Evolutionary conservation across 768 basidiomycete species (phyloP).

Genomic region (Trametes villosa): DNA sequence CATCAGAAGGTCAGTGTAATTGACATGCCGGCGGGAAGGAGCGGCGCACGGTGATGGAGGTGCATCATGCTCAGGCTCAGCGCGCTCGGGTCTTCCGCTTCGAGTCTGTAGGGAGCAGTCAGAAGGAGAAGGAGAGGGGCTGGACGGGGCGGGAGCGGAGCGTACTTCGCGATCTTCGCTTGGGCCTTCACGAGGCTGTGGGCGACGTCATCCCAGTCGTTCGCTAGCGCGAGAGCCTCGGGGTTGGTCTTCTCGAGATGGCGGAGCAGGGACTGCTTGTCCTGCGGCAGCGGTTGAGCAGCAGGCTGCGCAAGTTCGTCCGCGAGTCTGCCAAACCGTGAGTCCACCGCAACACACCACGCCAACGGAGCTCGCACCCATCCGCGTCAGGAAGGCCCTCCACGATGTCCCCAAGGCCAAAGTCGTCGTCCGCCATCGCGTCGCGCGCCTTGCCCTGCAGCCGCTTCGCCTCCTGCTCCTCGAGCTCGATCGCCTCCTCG

Average conservation of each 20-base stretch:
- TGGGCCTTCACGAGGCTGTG: slow-evolving; percentile 54
- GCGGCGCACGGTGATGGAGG: slow-evolving; percentile 82
- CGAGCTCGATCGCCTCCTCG: slow-evolving; percentile 86
- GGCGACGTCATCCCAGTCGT: slow-evolving; percentile 82
- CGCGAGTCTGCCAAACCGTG: slow-evolving; percentile 33
- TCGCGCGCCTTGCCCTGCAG: slow-evolving; percentile 78
- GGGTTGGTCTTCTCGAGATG: slow-evolving; percentile 77
- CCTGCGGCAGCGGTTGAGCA: slow-evolving; percentile 48
- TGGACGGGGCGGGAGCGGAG: background rate
- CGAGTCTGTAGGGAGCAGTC: slow-evolving; percentile 44
- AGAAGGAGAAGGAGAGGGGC: background rate
- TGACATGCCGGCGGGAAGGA: background rate
- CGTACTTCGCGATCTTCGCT: slow-evolving; percentile 60
- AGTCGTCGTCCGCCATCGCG: slow-evolving; percentile 76
- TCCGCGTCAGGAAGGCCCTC: slow-evolving; percentile 40
- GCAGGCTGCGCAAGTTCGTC: slow-evolving; percentile 42
- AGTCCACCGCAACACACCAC: background rate
- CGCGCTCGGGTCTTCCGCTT: slow-evolving; percentile 52
- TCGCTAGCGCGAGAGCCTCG: slow-evolving; percentile 77
- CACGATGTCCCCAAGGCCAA: slow-evolving; percentile 71
- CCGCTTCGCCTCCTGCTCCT: slow-evolving; percentile 84
- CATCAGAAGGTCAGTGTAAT: background rate
- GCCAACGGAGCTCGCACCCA: slow-evolving; percentile 30
- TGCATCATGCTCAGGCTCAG: slow-evolving; percentile 73
- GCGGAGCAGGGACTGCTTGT: slow-evolving; percentile 62